Evolutionary conservation across 768 basidiomycete species (phyloP).

Genomic region (Tylopilus subfusipes): DNA sequence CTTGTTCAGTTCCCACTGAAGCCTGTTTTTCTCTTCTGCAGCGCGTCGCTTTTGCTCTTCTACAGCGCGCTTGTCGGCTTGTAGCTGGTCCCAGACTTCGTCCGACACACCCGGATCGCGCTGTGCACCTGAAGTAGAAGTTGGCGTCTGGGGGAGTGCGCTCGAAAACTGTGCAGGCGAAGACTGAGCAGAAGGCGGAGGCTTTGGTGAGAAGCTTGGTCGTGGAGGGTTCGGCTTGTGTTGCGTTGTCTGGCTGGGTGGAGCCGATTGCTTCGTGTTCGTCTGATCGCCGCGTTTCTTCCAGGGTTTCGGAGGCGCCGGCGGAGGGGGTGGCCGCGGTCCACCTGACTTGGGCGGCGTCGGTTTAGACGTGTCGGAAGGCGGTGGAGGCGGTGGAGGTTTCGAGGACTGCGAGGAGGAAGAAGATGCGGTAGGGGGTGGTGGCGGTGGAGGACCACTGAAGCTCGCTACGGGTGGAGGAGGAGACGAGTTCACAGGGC

Average conservation of each 20-base stretch:
- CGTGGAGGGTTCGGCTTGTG: background rate
- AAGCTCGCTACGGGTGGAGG: conserved; percentile 18
- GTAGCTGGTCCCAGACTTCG: conserved; percentile 47
- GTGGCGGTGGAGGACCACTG: conserved; percentile 22
- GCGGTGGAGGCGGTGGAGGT: conserved; percentile 16
- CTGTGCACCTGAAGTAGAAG: background rate
- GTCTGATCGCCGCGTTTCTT: background rate
- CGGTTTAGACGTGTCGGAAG: background rate
- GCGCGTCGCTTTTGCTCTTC: conserved; percentile 18
- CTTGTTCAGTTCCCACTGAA: conserved; percentile 17
- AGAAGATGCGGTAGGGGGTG: conserved; percentile 18
- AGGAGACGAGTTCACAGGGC: conserved; percentile 2
- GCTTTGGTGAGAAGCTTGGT: background rate
- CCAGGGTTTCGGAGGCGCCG: conserved; percentile 8
- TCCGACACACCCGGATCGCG: conserved; percentile 56
- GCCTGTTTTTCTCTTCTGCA: conserved; percentile 14
- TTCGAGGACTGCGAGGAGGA: conserved; percentile 20
- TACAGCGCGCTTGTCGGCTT: conserved; percentile 33
- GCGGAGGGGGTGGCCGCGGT: conserved; percentile 10
- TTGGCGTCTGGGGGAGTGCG: background rate
- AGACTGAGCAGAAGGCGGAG: background rate
- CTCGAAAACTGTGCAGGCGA: background rate
- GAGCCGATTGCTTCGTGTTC: background rate
- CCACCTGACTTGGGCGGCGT: conserved; percentile 2
- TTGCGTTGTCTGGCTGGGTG: conserved; percentile 2